These are phyloP conservation scores for Jatropha podagrica DNA, from an alignment of 441 rosid species.

Conservation along the genomic window DNA sequence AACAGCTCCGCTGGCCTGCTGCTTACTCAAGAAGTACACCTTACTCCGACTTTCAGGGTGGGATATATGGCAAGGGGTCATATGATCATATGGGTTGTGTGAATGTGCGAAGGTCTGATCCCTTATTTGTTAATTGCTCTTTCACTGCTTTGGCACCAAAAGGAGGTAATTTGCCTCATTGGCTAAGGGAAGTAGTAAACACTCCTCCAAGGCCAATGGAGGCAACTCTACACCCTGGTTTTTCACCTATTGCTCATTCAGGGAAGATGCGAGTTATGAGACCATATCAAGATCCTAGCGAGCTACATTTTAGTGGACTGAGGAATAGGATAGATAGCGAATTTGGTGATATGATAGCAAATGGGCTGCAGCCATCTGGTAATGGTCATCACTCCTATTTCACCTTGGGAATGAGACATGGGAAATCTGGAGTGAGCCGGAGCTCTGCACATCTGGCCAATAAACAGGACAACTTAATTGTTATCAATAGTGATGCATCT, in stretches of 20 bases:
- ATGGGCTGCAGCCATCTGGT: conserved; percentile 14
- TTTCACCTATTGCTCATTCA: conserved; percentile 22
- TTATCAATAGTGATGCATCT: conserved; percentile 46
- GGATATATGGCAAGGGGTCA: conserved; percentile 18
- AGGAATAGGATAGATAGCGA: conserved; percentile 8
- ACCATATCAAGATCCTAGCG: conserved; percentile 20
- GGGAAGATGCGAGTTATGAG: conserved; percentile 12
- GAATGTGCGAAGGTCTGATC: conserved; percentile 18
- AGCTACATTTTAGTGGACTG: conserved; percentile 8
- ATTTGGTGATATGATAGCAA: conserved; percentile 4
- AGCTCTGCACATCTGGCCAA: conserved; percentile 6
- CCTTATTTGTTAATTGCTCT: conserved; percentile 14
- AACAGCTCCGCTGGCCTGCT: conserved; percentile 23
- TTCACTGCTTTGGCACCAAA: conserved; percentile 18
- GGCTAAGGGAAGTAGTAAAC: conserved; percentile 42
- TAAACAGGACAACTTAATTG: conserved; percentile 31
- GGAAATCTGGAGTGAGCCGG: conserved; percentile 16
- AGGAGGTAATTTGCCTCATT: conserved; percentile 41
- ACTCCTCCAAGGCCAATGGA: conserved; percentile 31
- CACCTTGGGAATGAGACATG: conserved; percentile 18
- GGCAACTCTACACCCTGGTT: conserved; percentile 18
- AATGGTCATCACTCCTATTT: conserved; percentile 13
- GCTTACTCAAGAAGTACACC: conserved; percentile 19
- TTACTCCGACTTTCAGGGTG: conserved; percentile 27
- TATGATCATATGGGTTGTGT: conserved; percentile 21